Base-by-base conservation (phyloP, 345 rosid genomes). In the Clarkia xantiana region DNA sequence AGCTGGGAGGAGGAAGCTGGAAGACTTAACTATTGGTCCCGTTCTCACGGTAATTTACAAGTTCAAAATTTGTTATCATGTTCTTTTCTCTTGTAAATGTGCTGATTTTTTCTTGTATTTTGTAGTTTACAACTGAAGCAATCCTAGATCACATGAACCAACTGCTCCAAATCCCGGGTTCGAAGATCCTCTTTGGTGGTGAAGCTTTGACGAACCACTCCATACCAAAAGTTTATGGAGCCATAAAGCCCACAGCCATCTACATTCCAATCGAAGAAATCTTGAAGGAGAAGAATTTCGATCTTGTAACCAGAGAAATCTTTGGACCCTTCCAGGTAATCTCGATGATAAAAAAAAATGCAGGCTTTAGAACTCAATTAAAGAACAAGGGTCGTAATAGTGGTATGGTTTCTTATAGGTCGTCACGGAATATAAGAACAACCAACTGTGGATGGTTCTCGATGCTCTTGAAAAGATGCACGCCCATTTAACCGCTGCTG, bases 291-390 rank as follows among this genome's bases (percentile, higher is more conserved):
- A 46, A 56, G 39, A 73, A 76, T 55, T 91, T 66, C 43, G 87
- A 76, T 62, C 84, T 91, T 25, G 98, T 84, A 23, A 91, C 82
- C 0, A 75, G 70, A 56, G 96, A 91, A 73, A 80, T 91, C 47
- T 91, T 91, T 47, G 98, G 98, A 62, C 96, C 96, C 13, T 91
- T 91, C 64, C 98, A 91, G 98, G 98, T 86, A 64, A 63, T 42
- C 39, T 17, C 15, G 16, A 8, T 17, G 6, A 14, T 34, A 10
- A 49, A 14, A n/a, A 14, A 29, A 25, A n/a, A 13, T 29, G n/a
- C n/a, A n/a, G n/a, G n/a, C n/a, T 38, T 19, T 16, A 13, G 18
- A 10, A 54, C 40, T 44, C 10, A 44, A 14, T 16, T 44, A 14
- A 14, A 8, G n/a, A 43, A 14, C 17, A 14, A 14, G 46, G 5